Conservation (phyloP, 768 basidiomycete species). For the Holtermanniella nyarrowii region DNA sequence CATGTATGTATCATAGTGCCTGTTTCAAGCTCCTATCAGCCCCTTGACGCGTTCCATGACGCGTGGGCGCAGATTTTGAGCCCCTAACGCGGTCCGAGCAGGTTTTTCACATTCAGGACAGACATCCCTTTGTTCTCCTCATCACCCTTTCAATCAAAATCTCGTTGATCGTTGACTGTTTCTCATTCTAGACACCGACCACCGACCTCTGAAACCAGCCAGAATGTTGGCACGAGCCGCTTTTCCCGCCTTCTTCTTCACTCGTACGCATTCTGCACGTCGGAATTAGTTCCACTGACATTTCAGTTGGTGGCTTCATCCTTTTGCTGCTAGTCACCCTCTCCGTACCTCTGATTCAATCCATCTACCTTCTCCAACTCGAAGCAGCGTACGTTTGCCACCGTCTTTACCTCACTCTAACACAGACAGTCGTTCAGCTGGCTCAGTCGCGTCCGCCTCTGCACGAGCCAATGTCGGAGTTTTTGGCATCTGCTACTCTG, state of each 20-base stretch:
- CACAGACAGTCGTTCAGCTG: not conserved
- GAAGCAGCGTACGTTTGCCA: constrained; percentile 41
- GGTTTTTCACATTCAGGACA: not conserved
- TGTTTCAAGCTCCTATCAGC: no score
- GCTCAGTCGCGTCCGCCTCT: not conserved
- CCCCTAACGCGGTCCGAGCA: no score
- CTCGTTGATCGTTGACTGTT: not conserved
- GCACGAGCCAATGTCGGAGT: constrained; percentile 58
- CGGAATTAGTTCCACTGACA: no score
- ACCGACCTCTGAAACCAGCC: not conserved
- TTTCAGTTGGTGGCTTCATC: constrained; percentile 51
- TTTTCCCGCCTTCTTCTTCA: constrained; percentile 22
- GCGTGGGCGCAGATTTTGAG: no score
- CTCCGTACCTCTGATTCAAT: constrained; percentile 64
- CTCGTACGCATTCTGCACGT: constrained; percentile 8
- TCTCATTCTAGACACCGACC: not conserved
- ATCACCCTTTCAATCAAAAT: no score
- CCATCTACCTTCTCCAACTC: constrained; percentile 51
- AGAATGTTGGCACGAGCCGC: constrained; percentile 18
- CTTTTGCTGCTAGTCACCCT: constrained; percentile 66
- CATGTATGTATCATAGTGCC: no score
- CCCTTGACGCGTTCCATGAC: no score
- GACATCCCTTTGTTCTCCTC: not conserved
- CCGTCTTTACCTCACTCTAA: constrained; percentile 37
- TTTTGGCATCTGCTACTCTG: constrained; percentile 67